Percentiles rank a stretch among this genome's conserved stretches.
Conservation (phyloP, 2,329 filamentous ascomycete species). For the Fusarium longipes region DNA sequence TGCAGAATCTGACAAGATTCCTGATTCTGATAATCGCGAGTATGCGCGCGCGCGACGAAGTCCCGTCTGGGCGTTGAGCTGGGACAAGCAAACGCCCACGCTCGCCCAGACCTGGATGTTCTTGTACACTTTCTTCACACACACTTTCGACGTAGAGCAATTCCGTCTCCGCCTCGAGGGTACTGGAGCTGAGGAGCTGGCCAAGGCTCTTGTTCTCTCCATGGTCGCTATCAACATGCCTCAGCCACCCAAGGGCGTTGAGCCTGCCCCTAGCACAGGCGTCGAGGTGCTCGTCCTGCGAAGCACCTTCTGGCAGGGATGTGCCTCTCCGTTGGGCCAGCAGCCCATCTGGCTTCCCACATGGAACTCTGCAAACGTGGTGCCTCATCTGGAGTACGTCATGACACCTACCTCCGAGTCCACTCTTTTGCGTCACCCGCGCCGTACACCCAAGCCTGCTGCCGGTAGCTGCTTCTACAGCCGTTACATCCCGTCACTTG, state of each 20-base stretch:
- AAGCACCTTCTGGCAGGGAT: slow-evolving; percentile 73
- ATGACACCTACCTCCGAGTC: slow-evolving; percentile 48
- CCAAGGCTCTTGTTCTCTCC: slow-evolving; percentile 52
- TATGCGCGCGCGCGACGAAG: slow-evolving; percentile 63
- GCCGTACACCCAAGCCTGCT: slow-evolving; percentile 73
- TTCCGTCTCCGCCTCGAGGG: slow-evolving; percentile 42
- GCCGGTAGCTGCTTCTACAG: slow-evolving; percentile 77
- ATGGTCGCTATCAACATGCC: slow-evolving; percentile 58
- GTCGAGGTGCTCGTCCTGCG: slow-evolving; percentile 57
- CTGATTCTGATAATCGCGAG: slow-evolving; percentile 52
- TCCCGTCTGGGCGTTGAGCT: slow-evolving; percentile 56
- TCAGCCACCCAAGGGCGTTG: slow-evolving; percentile 49
- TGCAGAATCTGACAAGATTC: slow-evolving; percentile 40
- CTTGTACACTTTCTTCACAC: slow-evolving; percentile 59
- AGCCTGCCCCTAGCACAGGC: slow-evolving; percentile 38
- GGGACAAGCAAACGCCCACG: slow-evolving; percentile 55
- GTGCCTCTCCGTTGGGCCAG: slow-evolving; percentile 71
- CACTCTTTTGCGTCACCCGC: slow-evolving; percentile 67
- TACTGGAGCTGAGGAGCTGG: slow-evolving; percentile 25
- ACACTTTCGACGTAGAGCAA: slow-evolving; percentile 39
- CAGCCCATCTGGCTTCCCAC: slow-evolving; percentile 68
- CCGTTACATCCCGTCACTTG: slow-evolving; percentile 77
- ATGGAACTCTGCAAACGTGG: slow-evolving; percentile 50
- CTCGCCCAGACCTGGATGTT: slow-evolving; percentile 62
- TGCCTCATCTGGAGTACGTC: slow-evolving; percentile 53